Evolutionary conservation across 148 eudicot genomes (phyloP).

Genomic region (Fagopyrum tataricum): DNA sequence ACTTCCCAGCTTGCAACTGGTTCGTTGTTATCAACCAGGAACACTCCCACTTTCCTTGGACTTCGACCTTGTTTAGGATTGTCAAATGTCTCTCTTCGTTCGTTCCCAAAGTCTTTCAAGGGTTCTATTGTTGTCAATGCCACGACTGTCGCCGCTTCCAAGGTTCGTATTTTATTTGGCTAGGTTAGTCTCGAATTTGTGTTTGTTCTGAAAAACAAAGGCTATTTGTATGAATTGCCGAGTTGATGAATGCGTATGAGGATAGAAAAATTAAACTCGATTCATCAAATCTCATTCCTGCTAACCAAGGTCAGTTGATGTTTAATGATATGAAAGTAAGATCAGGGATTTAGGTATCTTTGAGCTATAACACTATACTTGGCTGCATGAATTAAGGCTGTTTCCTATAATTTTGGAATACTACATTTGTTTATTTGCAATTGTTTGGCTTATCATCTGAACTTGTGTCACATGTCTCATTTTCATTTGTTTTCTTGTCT

Average conservation of each 20-base stretch:
- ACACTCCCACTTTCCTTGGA: conserved; percentile 34
- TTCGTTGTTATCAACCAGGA: conserved; percentile 24
- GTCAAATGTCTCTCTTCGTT: conserved; percentile 17
- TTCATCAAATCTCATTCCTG: not conserved
- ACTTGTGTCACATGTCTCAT: not conserved
- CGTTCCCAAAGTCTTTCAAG: conserved; percentile 24
- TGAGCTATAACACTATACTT: not conserved
- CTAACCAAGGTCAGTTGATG: not conserved
- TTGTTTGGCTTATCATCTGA: not conserved
- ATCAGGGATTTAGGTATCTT: not conserved
- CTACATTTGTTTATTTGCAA: not conserved
- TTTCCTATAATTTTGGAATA: not conserved
- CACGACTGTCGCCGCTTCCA: conserved; percentile 46
- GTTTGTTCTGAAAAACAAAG: not conserved
- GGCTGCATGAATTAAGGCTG: not conserved
- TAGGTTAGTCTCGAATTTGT: not conserved
- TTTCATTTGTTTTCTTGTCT: not conserved
- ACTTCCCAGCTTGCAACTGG: conserved; percentile 40
- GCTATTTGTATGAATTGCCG: not conserved
- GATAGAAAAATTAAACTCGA: no score
- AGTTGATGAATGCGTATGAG: not conserved
- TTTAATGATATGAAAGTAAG: not conserved
- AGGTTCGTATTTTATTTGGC: conserved; percentile 20
- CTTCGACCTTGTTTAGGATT: conserved; percentile 23
- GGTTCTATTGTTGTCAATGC: conserved; percentile 40